Evolutionary conservation across 75 land plant genomes (phyloP).

Genomic region (Cupressus sempervirens): DNA sequence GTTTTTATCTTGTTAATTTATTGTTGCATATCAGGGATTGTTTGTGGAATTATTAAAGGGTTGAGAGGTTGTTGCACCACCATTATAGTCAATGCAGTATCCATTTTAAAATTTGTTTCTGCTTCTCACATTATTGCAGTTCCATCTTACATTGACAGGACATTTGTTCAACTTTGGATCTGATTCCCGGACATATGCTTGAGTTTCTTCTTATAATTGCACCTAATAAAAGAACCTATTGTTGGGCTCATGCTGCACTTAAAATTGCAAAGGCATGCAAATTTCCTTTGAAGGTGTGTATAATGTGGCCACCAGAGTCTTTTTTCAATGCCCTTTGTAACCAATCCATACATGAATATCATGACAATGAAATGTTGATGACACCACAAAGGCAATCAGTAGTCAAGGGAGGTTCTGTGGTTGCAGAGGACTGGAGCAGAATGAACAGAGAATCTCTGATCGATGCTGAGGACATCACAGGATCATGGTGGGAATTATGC

Average conservation of each 20-base stretch:
- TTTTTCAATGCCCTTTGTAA: not conserved
- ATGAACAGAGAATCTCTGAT: conserved; percentile 13
- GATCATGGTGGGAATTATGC: conserved; percentile 82
- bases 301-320: conserved; percentile 63
- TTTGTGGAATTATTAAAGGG: not conserved
- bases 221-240: conserved; percentile 41
- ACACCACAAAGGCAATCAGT: not conserved
- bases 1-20: conserved; percentile 1
- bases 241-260: conserved; percentile 49
- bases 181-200: conserved; percentile 40
- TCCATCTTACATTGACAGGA: conserved; percentile 25
- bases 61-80: not conserved
- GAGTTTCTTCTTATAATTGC: conserved; percentile 74
- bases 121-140: conserved; percentile 3
- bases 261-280: conserved; percentile 36
- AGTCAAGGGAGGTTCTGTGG: conserved; percentile 14
- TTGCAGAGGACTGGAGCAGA: conserved; percentile 18
- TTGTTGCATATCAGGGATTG: not conserved
- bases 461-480: conserved; percentile 52
- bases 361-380: not conserved
- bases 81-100: not conserved
- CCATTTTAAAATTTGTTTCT: not conserved
- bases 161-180: conserved; percentile 70
- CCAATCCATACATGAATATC: not conserved
- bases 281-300: conserved; percentile 38